Base-by-base conservation (phyloP, 495 filamentous ascomycete species). In the Penicillium silybi region DNA sequence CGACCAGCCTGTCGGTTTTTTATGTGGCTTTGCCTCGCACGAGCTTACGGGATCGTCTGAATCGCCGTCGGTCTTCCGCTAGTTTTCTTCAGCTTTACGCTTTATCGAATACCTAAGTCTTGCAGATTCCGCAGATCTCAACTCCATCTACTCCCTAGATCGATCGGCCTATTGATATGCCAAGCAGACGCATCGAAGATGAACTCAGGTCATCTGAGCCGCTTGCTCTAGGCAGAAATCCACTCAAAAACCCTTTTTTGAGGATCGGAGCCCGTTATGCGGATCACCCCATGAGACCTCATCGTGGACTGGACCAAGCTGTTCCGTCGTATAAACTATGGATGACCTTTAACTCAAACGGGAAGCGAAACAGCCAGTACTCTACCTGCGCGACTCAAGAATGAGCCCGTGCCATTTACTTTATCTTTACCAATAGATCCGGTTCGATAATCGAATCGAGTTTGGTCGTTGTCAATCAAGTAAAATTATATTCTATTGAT, bases 291-390 rank as follows among this genome's bases (percentile, higher is more conserved):
- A 41, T 2, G 37, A 37, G 8, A 55, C 13, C 13, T 41, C 52
- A 1, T 50, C 18, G n/a, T 17, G 22, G 22, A 34, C 17, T 42
- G 5, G 46, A 41, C 53, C 47, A 55, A 6, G 53, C 41, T 17
- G 53, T n/a, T 50, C 6, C 34, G 13, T 17, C 4, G 8, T 18
- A 32, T 15, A 46, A 20, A 7, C 4, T 29, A 1, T 9, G 26
- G 9, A 29, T 29, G 26, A 9, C 26, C 4, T 29, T 7, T 26
- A 26, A 29, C 3, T 29, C 7, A 13, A 32, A 1, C 11, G 13
- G 11, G 29, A 13, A 15, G 1, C 29, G 13, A 32, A 32, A 3
- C 1, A 32, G 8, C 29, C 29, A 13, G 29, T 32, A 32, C 11
- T n/a, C n/a, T n/a, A 32, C 29, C 13, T 32, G 3, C 10, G 29